These are phyloP conservation scores for Arthrobotrys entomopaga DNA, from an alignment of 2,329 filamentous ascomycete species.

Conservation along the genomic window DNA sequence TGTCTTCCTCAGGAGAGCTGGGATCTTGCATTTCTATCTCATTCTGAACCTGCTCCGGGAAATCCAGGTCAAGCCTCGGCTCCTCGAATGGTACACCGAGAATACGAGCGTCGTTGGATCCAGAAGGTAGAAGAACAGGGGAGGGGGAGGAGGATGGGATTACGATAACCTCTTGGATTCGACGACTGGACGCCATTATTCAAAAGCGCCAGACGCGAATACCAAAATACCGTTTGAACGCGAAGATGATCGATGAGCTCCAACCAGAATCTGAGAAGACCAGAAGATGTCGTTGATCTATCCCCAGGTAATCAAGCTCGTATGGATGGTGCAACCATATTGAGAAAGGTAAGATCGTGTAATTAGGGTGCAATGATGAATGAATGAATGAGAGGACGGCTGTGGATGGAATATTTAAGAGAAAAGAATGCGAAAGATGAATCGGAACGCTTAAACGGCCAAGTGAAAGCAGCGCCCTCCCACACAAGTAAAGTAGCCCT, in stretches of 20 bases:
- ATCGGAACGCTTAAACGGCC: too few relatives aligned
- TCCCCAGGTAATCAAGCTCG: not conserved
- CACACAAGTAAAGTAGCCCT: too few relatives aligned
- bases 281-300: not conserved
- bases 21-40: constrained; percentile 34
- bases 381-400: not conserved
- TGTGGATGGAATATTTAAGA: too few relatives aligned
- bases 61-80: too few relatives aligned
- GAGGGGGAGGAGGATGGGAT: constrained; percentile 35
- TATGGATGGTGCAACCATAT: not conserved
- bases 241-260: not conserved
- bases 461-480: too few relatives aligned
- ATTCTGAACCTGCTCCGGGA: not conserved
- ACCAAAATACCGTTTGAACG: too few relatives aligned
- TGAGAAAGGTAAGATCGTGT: not conserved
- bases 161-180: constrained; percentile 9
- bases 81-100: not conserved
- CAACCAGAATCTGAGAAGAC: not conserved
- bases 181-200: constrained; percentile 5
- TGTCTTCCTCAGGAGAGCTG: not conserved
- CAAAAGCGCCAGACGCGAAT: not conserved
- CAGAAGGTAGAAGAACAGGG: constrained; percentile 12
- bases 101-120: not conserved
- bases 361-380: not conserved
- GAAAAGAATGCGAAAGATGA: too few relatives aligned